phyloP scores from a whole-genome alignment of 495 filamentous ascomycete genomes.

The Extremus antarcticus region DNA sequence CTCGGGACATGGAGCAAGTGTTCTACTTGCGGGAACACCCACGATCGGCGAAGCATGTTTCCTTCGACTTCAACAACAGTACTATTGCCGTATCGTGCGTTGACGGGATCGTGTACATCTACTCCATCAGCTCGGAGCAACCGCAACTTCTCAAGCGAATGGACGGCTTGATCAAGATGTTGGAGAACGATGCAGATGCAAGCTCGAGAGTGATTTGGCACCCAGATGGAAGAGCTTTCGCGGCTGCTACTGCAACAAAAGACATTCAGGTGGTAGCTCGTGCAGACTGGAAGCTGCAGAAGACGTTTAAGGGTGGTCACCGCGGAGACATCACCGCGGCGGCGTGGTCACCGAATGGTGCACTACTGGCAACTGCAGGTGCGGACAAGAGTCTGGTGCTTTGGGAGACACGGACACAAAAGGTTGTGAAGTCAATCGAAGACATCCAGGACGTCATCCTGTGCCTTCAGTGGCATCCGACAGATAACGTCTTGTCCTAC shows the following conservation, averaged over 20 bases:
- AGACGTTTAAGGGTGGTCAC: constrained; percentile 65
- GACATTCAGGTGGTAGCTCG: constrained; percentile 80
- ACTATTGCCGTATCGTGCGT: constrained; percentile 73
- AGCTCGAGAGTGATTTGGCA: constrained; percentile 79
- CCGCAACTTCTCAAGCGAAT: constrained; percentile 71
- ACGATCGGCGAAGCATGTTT: constrained; percentile 77
- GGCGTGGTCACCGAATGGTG: constrained; percentile 90
- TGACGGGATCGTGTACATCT: constrained; percentile 79
- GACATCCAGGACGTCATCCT: constrained; percentile 54
- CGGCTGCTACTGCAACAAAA: constrained; percentile 66
- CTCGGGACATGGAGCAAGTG: constrained; percentile 61
- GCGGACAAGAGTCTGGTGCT: constrained; percentile 73
- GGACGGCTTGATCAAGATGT: constrained; percentile 68
- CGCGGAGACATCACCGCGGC: constrained; percentile 76
- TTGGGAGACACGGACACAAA: constrained; percentile 85
- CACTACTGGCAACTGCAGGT: constrained; percentile 69
- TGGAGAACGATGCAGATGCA: constrained; percentile 68
- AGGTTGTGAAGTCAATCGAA: constrained; percentile 45
- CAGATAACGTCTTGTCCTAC: constrained; percentile 75
- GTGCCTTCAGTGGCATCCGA: constrained; percentile 83
- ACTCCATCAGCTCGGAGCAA: constrained; percentile 69
- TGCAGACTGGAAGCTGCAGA: constrained; percentile 77
- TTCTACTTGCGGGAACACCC: constrained; percentile 68
- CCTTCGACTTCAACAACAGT: constrained; percentile 73
- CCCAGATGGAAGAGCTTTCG: constrained; percentile 87